phyloP scores from a whole-genome alignment of 148 eudicot species.

The Silene uniflora region DNA sequence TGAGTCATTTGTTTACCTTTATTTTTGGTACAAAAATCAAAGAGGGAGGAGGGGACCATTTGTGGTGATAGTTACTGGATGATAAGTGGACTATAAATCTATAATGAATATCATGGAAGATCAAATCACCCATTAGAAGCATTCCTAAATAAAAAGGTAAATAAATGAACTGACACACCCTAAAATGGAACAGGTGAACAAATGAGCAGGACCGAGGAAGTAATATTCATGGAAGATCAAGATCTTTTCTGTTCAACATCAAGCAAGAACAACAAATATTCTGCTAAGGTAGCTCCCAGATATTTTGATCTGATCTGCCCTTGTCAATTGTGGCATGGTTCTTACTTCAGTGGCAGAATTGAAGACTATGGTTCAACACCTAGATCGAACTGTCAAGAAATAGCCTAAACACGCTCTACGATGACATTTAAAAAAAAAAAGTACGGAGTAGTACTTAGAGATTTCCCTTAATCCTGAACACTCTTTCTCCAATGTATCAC shows the following conservation, averaged over 20 bases:
- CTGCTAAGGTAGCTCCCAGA: background rate
- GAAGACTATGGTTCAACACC: background rate
- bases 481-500: background rate
- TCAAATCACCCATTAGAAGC: too few relatives aligned
- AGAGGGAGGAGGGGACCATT: too few relatives aligned
- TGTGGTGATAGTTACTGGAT: too few relatives aligned
- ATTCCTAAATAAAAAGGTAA: too few relatives aligned
- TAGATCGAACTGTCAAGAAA: background rate
- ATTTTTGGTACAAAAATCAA: too few relatives aligned
- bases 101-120: too few relatives aligned
- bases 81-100: too few relatives aligned
- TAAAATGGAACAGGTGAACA: too few relatives aligned
- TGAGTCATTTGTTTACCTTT: too few relatives aligned
- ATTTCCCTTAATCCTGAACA: background rate
- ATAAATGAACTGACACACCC: too few relatives aligned
- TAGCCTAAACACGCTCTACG: background rate
- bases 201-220: too few relatives aligned
- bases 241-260: background rate
- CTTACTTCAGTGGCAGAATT: background rate
- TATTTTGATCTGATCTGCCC: background rate
- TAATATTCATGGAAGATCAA: background rate
- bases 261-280: background rate
- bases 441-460: background rate
- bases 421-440: background rate
- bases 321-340: background rate